phyloP scores from a whole-genome alignment of 1,139 yeast species.

The Lodderomyces oxycetoniae region DNA sequence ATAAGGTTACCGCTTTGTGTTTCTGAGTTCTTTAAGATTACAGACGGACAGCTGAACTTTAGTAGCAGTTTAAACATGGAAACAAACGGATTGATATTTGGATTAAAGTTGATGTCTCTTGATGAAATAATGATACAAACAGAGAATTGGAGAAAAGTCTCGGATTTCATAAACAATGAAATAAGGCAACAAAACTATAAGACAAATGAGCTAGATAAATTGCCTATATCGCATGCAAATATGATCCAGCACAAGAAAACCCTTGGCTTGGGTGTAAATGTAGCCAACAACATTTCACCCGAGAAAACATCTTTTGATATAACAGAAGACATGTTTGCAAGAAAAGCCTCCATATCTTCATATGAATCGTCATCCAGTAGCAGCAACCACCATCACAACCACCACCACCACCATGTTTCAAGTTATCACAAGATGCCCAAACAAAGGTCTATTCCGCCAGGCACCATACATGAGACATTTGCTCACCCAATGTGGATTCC shows the following conservation, averaged over 20 bases:
- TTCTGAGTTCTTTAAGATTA: constrained; percentile 52
- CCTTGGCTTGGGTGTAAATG: constrained; percentile 12
- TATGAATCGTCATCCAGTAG: constrained; percentile 4
- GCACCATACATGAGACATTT: constrained; percentile 62
- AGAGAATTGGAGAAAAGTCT: constrained; percentile 64
- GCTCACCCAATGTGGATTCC: constrained; percentile 94
- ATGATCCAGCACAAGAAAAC: constrained; percentile 19
- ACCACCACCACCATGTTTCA: no score
- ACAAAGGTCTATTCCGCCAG: constrained; percentile 75
- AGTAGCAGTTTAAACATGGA: constrained; percentile 44
- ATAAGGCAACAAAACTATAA: constrained; percentile 18
- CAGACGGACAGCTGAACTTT: constrained; percentile 63
- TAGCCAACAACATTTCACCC: constrained; percentile 6
- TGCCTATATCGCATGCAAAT: constrained; percentile 24
- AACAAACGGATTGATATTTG: constrained; percentile 55
- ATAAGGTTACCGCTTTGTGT: constrained; percentile 57
- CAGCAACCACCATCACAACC: constrained; percentile 1
- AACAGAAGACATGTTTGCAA: constrained; percentile 6
- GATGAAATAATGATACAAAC: constrained; percentile 64
- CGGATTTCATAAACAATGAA: constrained; percentile 39
- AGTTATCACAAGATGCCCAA: constrained; percentile 35
- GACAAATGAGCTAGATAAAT: constrained; percentile 22
- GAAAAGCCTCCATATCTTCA: constrained; percentile 9
- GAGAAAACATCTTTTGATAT: constrained; percentile 9
- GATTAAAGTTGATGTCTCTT: constrained; percentile 58